Percentiles rank a stretch among this genome's conserved stretches.
Evolutionary conservation across 306 rosid genomes (phyloP).

Genomic region (Ceratonia siliqua): DNA sequence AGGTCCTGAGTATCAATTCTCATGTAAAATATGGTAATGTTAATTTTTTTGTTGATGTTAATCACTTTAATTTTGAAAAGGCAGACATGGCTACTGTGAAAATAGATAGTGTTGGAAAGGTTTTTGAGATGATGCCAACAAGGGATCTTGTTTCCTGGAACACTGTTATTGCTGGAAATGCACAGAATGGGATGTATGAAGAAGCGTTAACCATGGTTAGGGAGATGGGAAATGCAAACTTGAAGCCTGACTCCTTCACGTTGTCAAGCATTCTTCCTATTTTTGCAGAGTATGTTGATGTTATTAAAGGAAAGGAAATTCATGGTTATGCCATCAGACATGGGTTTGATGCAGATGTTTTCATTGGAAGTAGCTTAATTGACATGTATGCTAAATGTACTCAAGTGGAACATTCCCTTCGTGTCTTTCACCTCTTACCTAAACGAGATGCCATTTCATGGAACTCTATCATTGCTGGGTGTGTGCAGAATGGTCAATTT

Average conservation of each 20-base stretch:
- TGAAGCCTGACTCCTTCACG: slow-evolving; percentile 79
- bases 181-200: slow-evolving; percentile 61
- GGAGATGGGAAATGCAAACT: slow-evolving; percentile 52
- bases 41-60: background rate
- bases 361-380: slow-evolving; percentile 77
- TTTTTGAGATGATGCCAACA: slow-evolving; percentile 69
- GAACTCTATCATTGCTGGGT: slow-evolving; percentile 85
- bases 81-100: background rate
- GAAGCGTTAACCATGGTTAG: slow-evolving; percentile 62
- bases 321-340: slow-evolving; percentile 71
- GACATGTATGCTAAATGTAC: slow-evolving; percentile 90
- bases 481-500: slow-evolving; percentile 81
- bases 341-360: slow-evolving; percentile 67
- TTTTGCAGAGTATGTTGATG: slow-evolving; percentile 64
- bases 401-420: slow-evolving; percentile 46
- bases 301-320: slow-evolving; percentile 77
- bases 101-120: slow-evolving; percentile 52
- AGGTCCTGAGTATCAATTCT: background rate
- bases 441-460: slow-evolving; percentile 65
- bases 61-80: background rate
- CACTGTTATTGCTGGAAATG: slow-evolving; percentile 72
- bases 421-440: slow-evolving; percentile 52
- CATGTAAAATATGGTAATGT: background rate
- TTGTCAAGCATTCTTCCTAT: slow-evolving; percentile 82
- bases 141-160: slow-evolving; percentile 87